Percentiles rank a stretch among this genome's conserved stretches.
Evolutionary conservation across 2,329 filamentous ascomycete species (phyloP).

Genomic region (Trichophyton mentagrophytes): DNA sequence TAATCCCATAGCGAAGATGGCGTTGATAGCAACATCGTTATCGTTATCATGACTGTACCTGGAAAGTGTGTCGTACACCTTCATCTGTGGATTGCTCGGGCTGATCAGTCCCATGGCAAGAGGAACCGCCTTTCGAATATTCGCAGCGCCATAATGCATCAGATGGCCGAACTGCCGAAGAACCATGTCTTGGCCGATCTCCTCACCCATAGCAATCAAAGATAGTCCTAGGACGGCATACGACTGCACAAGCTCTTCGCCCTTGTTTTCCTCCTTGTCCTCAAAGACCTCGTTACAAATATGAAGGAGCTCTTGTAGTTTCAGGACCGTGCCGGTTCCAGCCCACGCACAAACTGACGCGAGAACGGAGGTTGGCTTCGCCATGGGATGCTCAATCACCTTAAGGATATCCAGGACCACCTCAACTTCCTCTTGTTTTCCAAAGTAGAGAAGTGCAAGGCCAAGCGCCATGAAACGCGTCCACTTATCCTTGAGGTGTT

Average conservation of each 20-base stretch:
- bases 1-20: slow-evolving; percentile 98
- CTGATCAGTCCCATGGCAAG: slow-evolving; percentile 93
- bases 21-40: slow-evolving; percentile 94
- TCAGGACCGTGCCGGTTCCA: slow-evolving; percentile 89
- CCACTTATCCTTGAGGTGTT: slow-evolving; percentile 95
- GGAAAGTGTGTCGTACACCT: slow-evolving; percentile 95
- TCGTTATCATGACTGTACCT: slow-evolving; percentile 98
- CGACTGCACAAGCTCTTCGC: slow-evolving; percentile 85
- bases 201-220: slow-evolving; percentile 93
- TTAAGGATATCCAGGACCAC: slow-evolving; percentile 94
- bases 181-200: slow-evolving; percentile 97
- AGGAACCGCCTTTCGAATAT: slow-evolving; percentile 91
- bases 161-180: slow-evolving; percentile 92
- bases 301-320: slow-evolving; percentile 92
- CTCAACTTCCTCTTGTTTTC: slow-evolving; percentile 95
- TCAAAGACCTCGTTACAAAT: slow-evolving; percentile 98
- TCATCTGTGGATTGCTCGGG: slow-evolving; percentile 98
- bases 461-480: slow-evolving; percentile 91
- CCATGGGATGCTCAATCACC: slow-evolving; percentile 92
- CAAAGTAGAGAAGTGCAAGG: slow-evolving; percentile 86
- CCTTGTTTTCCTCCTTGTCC: slow-evolving; percentile 86
- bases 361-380: slow-evolving; percentile 85
- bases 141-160: slow-evolving; percentile 97
- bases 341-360: slow-evolving; percentile 97
- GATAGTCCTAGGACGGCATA: slow-evolving; percentile 93